phyloP scores from a whole-genome alignment of 768 basidiomycete genomes.

The Guyanaporus albipodus region DNA sequence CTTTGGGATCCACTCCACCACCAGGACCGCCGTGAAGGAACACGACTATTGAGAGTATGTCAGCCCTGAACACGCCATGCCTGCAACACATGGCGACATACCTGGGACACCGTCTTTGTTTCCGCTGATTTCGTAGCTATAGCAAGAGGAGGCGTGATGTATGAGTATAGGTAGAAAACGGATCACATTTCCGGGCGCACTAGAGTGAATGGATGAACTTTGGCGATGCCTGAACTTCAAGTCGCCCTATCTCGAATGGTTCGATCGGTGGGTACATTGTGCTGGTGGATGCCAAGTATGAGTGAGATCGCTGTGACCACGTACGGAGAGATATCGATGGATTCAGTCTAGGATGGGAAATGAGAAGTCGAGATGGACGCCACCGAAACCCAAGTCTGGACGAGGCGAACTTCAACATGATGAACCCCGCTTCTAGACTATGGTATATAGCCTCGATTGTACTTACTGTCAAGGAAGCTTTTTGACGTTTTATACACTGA shows the following conservation, averaged over 20 bases:
- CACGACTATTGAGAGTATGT: constrained; percentile 46
- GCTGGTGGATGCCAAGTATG: constrained; percentile 1
- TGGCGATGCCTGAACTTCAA: constrained; percentile 60
- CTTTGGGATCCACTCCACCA: constrained; percentile 62
- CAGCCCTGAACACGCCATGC: background rate
- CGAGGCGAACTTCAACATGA: constrained; percentile 2
- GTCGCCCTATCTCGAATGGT: constrained; percentile 58
- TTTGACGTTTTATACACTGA: too few species aligned
- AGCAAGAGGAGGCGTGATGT: background rate
- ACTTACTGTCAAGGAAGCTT: too few species aligned
- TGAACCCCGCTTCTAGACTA: background rate
- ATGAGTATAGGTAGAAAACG: background rate
- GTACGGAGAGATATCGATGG: constrained; percentile 17
- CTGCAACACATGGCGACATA: constrained; percentile 22
- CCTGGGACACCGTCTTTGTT: constrained; percentile 76
- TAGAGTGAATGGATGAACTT: constrained; percentile 61
- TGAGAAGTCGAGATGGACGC: background rate
- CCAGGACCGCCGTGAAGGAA: constrained; percentile 87
- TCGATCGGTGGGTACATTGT: constrained; percentile 65
- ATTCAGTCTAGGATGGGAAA: constrained; percentile 11
- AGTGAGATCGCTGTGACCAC: constrained; percentile 1
- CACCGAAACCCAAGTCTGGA: constrained; percentile 9
- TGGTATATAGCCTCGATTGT: too few species aligned
- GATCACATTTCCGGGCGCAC: constrained; percentile 39
- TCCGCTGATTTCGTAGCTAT: constrained; percentile 78